phyloP scores from a whole-genome alignment of 306 rosid species.

The Potentilla sterilis region DNA sequence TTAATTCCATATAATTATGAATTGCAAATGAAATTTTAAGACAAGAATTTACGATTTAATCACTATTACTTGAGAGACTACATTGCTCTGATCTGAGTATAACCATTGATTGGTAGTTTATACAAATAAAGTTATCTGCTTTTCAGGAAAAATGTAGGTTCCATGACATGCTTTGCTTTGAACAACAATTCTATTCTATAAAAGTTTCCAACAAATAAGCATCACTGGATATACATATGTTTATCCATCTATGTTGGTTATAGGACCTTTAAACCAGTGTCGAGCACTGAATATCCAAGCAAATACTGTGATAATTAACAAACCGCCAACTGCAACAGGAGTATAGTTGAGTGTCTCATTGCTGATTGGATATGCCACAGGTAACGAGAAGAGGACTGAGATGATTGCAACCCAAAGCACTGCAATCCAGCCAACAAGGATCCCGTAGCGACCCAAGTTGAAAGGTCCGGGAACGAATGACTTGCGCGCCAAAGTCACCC shows the following conservation, averaged over 20 bases:
- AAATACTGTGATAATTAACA: slow-evolving; percentile 57
- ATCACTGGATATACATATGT: slow-evolving; percentile 9
- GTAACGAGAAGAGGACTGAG: slow-evolving; percentile 80
- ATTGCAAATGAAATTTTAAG: neutral
- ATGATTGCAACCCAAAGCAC: slow-evolving; percentile 85
- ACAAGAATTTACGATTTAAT: neutral
- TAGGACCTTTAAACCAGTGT: slow-evolving; percentile 86
- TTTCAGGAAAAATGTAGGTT: neutral
- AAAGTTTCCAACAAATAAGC: neutral
- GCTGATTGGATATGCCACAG: slow-evolving; percentile 79
- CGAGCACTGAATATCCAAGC: slow-evolving; percentile 65
- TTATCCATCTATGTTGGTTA: slow-evolving; percentile 56
- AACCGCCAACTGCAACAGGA: slow-evolving; percentile 85
- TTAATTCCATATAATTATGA: neutral
- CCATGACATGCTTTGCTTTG: neutral
- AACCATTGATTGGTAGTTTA: neutral
- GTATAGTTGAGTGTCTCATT: slow-evolving; percentile 76
- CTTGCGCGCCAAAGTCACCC: slow-evolving; percentile 79
- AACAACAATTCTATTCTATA: slow-evolving; percentile 2
- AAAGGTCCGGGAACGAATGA: slow-evolving; percentile 72
- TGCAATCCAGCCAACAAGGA: slow-evolving; percentile 71
- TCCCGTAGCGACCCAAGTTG: slow-evolving; percentile 69
- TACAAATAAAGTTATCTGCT: neutral
- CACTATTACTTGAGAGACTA: neutral
- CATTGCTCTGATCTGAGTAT: neutral